Evolutionary conservation across 1,284 basidiomycete genomes (phyloP), one percentile per base, ranked within the genome.

Genomic region (Ustilago esculenta): DNA sequence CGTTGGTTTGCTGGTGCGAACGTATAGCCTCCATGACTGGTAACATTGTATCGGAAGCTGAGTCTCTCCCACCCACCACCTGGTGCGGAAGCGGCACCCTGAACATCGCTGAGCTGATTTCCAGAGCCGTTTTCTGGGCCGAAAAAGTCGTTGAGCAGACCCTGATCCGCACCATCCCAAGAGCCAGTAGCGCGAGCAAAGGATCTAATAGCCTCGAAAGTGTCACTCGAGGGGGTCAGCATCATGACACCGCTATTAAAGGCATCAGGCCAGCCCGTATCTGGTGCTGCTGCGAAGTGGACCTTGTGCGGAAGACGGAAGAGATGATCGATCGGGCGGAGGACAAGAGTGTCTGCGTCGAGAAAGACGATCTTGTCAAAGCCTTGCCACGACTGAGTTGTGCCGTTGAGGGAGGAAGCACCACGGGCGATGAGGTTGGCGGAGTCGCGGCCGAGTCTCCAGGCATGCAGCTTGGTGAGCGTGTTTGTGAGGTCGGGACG

Each of bases 161-260:
- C 95, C 83, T 98, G 95, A 84, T 98, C 95, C 18, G 92, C 95
- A 6, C 95, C 95, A 76, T 98, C 95, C 90, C 95, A 98, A 46
- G 89, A 90, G 11, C 94, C 94, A 71, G 89, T 89, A 7, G 86
- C 84, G 60, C 88, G 87, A 49, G 91, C 86, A 49, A 94, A 85
- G 12, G 85, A 83, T 58, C 85, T 87, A 47, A 98, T 85, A 43
- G 89, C 87, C 2, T 87, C 85, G 82, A 96, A 98, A 73, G 93
- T 93, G 49, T 88, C 87, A 69, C 90, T 85, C 2, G 89, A 88
- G 0, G 95, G 95, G 35, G 86, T 87, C 41, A 94, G 84, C 52
- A 97, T 92, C 84, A 98, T 87, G 41, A 98, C 89, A 35, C 95
- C 95, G 21, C 94, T 95, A 82, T 98, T 98, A 85, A 98, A 98